These are phyloP conservation scores for Filosporella fistucella DNA, from an alignment of 495 filamentous ascomycete species.

Conservation along the genomic window DNA sequence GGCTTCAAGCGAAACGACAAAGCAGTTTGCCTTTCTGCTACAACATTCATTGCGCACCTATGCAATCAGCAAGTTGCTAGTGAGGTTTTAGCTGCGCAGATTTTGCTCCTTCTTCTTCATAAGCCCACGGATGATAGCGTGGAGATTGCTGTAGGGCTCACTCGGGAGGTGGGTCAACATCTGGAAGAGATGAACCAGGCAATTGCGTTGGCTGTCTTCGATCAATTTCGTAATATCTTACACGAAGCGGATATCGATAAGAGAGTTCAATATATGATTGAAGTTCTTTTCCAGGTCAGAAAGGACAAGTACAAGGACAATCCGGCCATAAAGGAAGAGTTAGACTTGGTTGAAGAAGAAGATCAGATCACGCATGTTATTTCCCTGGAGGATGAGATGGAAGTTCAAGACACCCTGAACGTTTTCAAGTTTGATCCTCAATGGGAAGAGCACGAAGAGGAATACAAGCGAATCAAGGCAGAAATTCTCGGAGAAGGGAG, in stretches of 20 bases:
- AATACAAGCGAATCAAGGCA: conserved; percentile 82
- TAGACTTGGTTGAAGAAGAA: conserved; percentile 94
- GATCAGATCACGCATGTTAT: conserved; percentile 91
- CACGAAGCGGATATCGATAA: conserved; percentile 97
- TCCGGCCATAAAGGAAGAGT: conserved; percentile 81
- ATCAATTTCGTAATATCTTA: conserved; percentile 90
- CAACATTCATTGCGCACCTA: conserved; percentile 91
- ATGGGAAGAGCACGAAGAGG: conserved; percentile 86
- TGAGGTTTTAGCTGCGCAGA: conserved; percentile 88
- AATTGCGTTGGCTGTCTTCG: conserved; percentile 85
- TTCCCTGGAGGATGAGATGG: conserved; percentile 74
- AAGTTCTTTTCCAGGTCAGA: conserved; percentile 93
- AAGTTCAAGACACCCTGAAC: conserved; percentile 80
- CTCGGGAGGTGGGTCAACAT: conserved; percentile 86
- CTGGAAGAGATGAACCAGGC: conserved; percentile 87
- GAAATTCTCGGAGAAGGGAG: conserved; percentile 93
- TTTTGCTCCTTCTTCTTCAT: conserved; percentile 79
- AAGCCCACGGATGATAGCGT: conserved; percentile 98
- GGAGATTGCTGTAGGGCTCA: conserved; percentile 92
- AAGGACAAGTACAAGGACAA: conserved; percentile 98
- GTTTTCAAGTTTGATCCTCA: conserved; percentile 92
- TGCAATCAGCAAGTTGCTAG: conserved; percentile 94
- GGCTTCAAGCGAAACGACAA: conserved; percentile 97
- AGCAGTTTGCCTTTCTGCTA: conserved; percentile 83
- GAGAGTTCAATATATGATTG: conserved; percentile 96